Evolutionary conservation across 768 basidiomycete species (phyloP).

Genomic region (Serendipita sp.): DNA sequence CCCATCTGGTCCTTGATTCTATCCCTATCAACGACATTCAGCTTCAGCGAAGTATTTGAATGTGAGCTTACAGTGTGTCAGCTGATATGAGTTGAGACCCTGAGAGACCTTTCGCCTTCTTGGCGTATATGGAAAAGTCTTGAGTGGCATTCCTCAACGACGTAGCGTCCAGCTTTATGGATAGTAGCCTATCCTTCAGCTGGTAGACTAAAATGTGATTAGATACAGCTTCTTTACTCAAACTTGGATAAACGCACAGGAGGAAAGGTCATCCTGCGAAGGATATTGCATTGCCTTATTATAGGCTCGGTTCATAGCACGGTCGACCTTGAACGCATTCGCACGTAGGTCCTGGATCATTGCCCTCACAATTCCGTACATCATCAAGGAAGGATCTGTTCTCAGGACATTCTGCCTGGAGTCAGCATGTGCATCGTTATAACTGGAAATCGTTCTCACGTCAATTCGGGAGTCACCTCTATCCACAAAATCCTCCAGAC

Average conservation of each 20-base stretch:
- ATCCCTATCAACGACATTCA: neutral
- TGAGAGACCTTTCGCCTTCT: neutral
- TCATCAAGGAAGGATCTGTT: constrained; percentile 1
- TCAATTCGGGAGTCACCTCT: neutral
- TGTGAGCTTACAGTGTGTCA: neutral
- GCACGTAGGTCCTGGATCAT: neutral
- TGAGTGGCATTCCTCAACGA: neutral
- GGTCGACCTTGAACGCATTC: neutral
- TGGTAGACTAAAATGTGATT: neutral
- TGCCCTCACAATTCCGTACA: neutral
- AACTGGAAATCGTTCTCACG: neutral
- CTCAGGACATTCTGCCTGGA: neutral
- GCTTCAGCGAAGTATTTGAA: neutral
- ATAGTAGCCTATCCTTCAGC: neutral
- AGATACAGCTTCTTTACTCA: neutral
- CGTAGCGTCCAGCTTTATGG: constrained; percentile 2
- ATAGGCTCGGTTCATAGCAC: neutral
- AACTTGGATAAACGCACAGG: neutral
- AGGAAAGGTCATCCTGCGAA: neutral
- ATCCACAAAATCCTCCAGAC: constrained; percentile 1
- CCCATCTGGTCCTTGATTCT: neutral
- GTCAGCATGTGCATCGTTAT: neutral
- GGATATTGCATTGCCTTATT: neutral
- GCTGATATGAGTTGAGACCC: neutral
- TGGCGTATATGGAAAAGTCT: neutral